Conservation (phyloP, 2,329 filamentous ascomycete genomes). For the Ceratocystis colombiana region DNA sequence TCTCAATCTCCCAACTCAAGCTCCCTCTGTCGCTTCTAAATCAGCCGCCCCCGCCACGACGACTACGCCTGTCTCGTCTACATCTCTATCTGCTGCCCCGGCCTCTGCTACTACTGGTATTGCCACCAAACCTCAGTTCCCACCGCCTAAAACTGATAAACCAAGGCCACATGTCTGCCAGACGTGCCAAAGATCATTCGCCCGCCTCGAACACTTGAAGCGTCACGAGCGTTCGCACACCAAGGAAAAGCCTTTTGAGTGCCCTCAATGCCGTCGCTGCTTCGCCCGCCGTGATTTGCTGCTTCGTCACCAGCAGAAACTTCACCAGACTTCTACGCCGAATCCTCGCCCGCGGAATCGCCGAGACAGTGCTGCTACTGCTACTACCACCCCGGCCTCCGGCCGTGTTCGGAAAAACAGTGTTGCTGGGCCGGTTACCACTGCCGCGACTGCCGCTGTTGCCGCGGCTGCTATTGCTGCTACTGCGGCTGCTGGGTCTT, state of each 20-base stretch:
- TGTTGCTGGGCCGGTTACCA: conserved; percentile 50
- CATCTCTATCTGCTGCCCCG: conserved; percentile 40
- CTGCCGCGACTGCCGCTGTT: conserved; percentile 37
- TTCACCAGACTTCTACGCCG: conserved; percentile 85
- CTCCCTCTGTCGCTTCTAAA: not conserved
- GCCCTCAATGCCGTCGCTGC: conserved; percentile 84
- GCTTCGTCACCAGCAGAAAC: conserved; percentile 92
- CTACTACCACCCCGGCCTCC: conserved; percentile 50
- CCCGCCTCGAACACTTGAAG: conserved; percentile 90
- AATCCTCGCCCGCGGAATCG: conserved; percentile 78
- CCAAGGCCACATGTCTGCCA: conserved; percentile 87
- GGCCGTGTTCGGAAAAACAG: conserved; percentile 81
- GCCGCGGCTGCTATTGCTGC: conserved; percentile 46
- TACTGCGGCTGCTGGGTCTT: not conserved
- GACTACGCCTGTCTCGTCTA: not conserved
- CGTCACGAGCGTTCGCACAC: conserved; percentile 96
- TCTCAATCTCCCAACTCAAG: conserved; percentile 1
- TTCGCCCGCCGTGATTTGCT: conserved; percentile 89
- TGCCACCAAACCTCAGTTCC: conserved; percentile 42
- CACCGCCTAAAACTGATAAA: conserved; percentile 92
- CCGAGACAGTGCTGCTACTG: conserved; percentile 75
- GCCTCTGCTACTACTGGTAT: conserved; percentile 36
- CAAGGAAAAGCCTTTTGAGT: conserved; percentile 98
- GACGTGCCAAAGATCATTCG: conserved; percentile 86
- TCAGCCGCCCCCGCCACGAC: not conserved